phyloP scores from a whole-genome alignment of 2,329 filamentous ascomycete species.

The Diaporthe aspalathi region DNA sequence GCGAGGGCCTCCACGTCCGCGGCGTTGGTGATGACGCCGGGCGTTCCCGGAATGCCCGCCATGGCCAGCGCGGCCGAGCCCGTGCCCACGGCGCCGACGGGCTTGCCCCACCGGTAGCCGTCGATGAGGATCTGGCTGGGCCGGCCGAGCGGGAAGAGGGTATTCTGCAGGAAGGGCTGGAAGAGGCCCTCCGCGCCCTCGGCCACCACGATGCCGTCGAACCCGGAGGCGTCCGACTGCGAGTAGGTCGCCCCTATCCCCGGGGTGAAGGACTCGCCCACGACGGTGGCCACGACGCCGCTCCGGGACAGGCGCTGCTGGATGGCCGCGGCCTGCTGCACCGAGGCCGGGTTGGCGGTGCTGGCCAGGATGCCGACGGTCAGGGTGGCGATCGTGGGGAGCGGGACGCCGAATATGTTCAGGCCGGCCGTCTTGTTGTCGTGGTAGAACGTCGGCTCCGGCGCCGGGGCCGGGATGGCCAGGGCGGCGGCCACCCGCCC shows the following conservation, averaged over 20 bases:
- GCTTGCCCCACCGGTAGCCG: slow-evolving; percentile 77
- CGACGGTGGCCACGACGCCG: slow-evolving; percentile 68
- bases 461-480: slow-evolving; percentile 66
- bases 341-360: slow-evolving; percentile 53
- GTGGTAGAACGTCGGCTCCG: slow-evolving; percentile 75
- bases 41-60: slow-evolving; percentile 56
- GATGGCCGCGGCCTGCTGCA: slow-evolving; percentile 63
- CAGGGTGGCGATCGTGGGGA: slow-evolving; percentile 71
- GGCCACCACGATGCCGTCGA: slow-evolving; percentile 72
- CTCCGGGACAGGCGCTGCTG: slow-evolving; percentile 58
- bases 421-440: slow-evolving; percentile 73
- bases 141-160: slow-evolving; percentile 72
- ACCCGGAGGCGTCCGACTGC: slow-evolving; percentile 69
- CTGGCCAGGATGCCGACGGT: slow-evolving; percentile 72
- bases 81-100: slow-evolving; percentile 69
- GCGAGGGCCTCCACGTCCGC: slow-evolving; percentile 54
- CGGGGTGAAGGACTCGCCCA: slow-evolving; percentile 67
- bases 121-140: slow-evolving; percentile 73
- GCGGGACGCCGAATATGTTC: slow-evolving; percentile 67
- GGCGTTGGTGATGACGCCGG: slow-evolving; percentile 55
- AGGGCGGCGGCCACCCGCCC: slow-evolving; percentile 71
- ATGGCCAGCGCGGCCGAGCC: slow-evolving; percentile 51
- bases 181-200: slow-evolving; percentile 67
- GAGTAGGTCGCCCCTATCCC: slow-evolving; percentile 74
- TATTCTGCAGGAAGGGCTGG: slow-evolving; percentile 52